A percentile compares a stretch with the other conserved stretches of the same genome.
Evolutionary conservation across 139 green algal species (phyloP).

Genomic region (Chlamydomonas sp.): DNA sequence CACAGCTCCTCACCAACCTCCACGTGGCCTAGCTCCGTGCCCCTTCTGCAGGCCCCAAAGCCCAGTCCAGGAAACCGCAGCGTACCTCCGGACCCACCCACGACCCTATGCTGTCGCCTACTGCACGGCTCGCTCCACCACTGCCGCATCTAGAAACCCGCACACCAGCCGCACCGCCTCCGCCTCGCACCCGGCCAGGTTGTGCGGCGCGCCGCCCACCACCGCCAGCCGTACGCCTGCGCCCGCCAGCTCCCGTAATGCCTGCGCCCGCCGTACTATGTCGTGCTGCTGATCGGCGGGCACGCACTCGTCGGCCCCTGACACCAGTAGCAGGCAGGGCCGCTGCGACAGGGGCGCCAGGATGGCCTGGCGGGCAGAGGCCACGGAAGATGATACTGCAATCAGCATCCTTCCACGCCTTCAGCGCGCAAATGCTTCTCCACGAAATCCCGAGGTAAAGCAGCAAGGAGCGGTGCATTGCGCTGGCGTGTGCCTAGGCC

Average conservation of each 20-base stretch:
- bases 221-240: neutral
- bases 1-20: too few relatives aligned
- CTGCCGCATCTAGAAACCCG: neutral
- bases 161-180: neutral
- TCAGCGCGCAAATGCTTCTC: too few relatives aligned
- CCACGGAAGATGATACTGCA: neutral
- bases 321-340: constrained; percentile 55
- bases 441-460: too few relatives aligned
- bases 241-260: neutral
- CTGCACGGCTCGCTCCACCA: too few relatives aligned
- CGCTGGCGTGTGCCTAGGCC: too few relatives aligned
- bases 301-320: constrained; percentile 65
- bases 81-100: too few relatives aligned
- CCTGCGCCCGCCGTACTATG: neutral
- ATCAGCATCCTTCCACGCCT: neutral
- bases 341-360: neutral
- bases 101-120: too few relatives aligned
- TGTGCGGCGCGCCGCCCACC: constrained; percentile 21
- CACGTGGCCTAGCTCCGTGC: too few relatives aligned
- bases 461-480: too few relatives aligned
- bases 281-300: neutral
- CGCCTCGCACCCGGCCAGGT: constrained; percentile 20
- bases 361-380: neutral
- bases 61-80: too few relatives aligned
- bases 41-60: too few relatives aligned